Evolutionary conservation across 805 yeast genomes (phyloP), one percentile per base, ranked within the genome.

Genomic region (Ogataea pilisensis): DNA sequence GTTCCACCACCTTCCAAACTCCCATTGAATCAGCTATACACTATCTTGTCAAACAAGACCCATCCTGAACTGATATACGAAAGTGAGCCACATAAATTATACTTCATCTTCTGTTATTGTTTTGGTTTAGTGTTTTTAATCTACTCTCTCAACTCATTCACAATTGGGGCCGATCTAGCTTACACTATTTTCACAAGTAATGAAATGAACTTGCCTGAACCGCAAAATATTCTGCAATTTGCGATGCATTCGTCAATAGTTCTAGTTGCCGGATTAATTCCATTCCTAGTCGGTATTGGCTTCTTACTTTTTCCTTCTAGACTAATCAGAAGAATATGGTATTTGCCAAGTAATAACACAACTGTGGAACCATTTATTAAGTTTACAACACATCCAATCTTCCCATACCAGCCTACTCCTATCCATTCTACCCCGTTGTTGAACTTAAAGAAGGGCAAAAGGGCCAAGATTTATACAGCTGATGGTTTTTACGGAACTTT

Each of bases 401-500:
- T 86, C 12, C 95, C 95, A 0, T 84, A 85, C 9, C 65, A 78
- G 36, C 81, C 93, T 1, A 81, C 93, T 0, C 91, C 95, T 0
- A 81, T 84, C 9, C 72, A 74, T 44, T 79, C 86, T 0, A 65
- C 85, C 25, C 89, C 91, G 2, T 55, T 87, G 35, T 66, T 67
- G 28, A 63, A 70, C 35, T 48, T 87, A 38, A 62, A 64, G 25
- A 70, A 89, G 44, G 78, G 80, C 37, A 74, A 73, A 42, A 72
- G 75, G 43, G 70, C 87, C 8, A 78, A 84, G 48, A 78, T 86
- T 4, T 87, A 88, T 79, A 84, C 95, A 1, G 90, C 89, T n/a
- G 80, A 81, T 46, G 95, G 95, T 1, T 82, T 84, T 54, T 87
- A 87, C 57, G 95, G 95, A 0, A 85, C 95, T 1, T 73, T 85